Conservation (phyloP, 2,329 filamentous ascomycete species). For the Fusarium denticulatum region DNA sequence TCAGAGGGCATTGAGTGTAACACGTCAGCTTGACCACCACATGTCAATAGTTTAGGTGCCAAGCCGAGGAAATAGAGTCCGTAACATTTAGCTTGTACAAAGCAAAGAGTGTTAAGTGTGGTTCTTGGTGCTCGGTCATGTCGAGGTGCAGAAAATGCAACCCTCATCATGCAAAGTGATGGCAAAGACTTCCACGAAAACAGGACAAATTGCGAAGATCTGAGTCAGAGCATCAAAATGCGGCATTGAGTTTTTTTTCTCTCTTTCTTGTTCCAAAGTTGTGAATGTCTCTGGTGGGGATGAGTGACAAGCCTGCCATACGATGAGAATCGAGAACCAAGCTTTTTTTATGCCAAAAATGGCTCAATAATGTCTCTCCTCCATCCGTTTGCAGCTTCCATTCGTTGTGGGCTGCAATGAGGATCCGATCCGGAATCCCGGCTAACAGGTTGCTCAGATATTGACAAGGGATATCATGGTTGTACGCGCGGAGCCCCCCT, state of each 20-base stretch:
- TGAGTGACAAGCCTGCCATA: conserved; percentile 17
- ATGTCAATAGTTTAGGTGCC: conserved; percentile 17
- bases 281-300: conserved; percentile 7
- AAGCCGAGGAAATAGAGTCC: conserved; percentile 7
- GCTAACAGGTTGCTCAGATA: conserved; percentile 23
- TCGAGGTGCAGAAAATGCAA: conserved; percentile 15
- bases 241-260: not conserved
- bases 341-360: conserved; percentile 34
- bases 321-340: conserved; percentile 18
- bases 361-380: conserved; percentile 18
- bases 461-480: conserved; percentile 15
- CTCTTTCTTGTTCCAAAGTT: conserved; percentile 3
- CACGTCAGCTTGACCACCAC: conserved; percentile 32
- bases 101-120: conserved; percentile 2
- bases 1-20: conserved; percentile 15
- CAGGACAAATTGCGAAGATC: not conserved
- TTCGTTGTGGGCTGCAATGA: conserved; percentile 2
- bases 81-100: conserved; percentile 2
- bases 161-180: conserved; percentile 4
- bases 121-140: not conserved
- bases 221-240: conserved; percentile 2
- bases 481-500: conserved; percentile 31
- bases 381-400: conserved; percentile 17
- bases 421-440: conserved; percentile 24
- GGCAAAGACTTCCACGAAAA: not conserved